Base-by-base conservation (phyloP, 2,329 filamentous ascomycete species). In the Drechslerella stenobrocha region DNA sequence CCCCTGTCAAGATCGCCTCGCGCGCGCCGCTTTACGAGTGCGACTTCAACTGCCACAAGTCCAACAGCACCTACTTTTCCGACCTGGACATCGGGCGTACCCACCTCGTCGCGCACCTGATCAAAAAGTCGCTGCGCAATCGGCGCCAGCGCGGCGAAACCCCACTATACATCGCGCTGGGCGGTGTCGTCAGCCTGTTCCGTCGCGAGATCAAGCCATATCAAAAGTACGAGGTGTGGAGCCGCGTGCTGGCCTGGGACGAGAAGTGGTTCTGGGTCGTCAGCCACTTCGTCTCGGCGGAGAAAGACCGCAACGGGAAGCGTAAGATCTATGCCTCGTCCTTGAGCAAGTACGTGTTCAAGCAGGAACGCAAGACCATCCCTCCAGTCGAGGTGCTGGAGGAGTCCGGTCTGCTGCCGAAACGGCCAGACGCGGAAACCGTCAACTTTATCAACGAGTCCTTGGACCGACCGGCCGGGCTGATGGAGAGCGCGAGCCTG, bases 1-100 rank as follows among this genome's bases (percentile, higher is more conserved):
- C 84, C 48, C 86, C 88, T 47, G 78, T 87, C 52, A 84, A 88
- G 63, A 84, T 86, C 13, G 79, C 80, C 35, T 84, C 86, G 4
- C 83, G 85, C 74, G 83, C 87, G 11, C 83, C 88, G 0, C 77
- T 88, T 55, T 81, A 88, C 72, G 90, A 95, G 77, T 89, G 86
- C 73, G 91, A 96, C 78, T 90, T 90, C 79, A 92, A 93, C 78
- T 74, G 90, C 42, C 88, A 92, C 81, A 90, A 91, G 76, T 86
- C 85, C 69, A 89, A 90, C 78, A 84, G 83, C 72, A 95, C 90
- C 26, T 95, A 95, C 79, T 95, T 95, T 75, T 80, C 85, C 71
- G 90, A 95, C 76, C 84, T 95, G 71, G 90, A 95, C 77, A 83
- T 92, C 65, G 84, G 87, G 35, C 87, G 93, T 59, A 88, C 88